Evolutionary conservation across 805 yeast species (phyloP), one percentile per base, ranked within the genome.

Genomic region (Saccharomyces paradoxus): DNA sequence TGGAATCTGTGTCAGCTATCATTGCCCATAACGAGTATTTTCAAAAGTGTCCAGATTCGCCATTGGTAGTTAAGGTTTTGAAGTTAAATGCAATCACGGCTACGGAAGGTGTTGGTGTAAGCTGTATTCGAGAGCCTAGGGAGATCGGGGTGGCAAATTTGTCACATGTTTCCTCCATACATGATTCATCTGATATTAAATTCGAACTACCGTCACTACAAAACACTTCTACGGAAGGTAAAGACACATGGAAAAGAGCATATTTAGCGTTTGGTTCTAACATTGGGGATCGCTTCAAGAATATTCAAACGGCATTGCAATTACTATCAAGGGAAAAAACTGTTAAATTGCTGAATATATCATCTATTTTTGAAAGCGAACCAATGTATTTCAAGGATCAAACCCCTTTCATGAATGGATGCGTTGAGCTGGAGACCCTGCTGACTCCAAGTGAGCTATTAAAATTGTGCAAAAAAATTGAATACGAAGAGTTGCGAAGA

Each of bases 351-450:
- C 55, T 76, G 2, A 74, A 79, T 2, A 80, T 92, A 0, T 91
- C 98, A 0, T 81, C 95, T 0, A 71, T 92, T 53, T 94, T 89
- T 68, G 82, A 86, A 55, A 88, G 97, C 22, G 88, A 85, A 62
- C 98, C 99, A 44, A 92, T 94, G 98, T 94, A 90, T 69, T 82
- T 78, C 58, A 69, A 77, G 37, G 87, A 89, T 54, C 99, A 94
- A 71, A 78, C 82, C 2, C 83, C 82, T 62, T 94, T 94, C 64
- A 73, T 83, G 61, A 94, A 94, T 68, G 98, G 97, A 2, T 96
- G 84, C 3, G 65, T 89, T 14, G 81, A 84, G 58, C 74, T 87
- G 14, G 56, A 70, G n/a, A 91, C 97, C 0, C 59, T 59, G 0
- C 74, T 84, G 21, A 59, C 74, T 2, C 98, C 99, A 1, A 74